Evolutionary conservation across 441 rosid genomes (phyloP).

Genomic region (Hura crepitans): DNA sequence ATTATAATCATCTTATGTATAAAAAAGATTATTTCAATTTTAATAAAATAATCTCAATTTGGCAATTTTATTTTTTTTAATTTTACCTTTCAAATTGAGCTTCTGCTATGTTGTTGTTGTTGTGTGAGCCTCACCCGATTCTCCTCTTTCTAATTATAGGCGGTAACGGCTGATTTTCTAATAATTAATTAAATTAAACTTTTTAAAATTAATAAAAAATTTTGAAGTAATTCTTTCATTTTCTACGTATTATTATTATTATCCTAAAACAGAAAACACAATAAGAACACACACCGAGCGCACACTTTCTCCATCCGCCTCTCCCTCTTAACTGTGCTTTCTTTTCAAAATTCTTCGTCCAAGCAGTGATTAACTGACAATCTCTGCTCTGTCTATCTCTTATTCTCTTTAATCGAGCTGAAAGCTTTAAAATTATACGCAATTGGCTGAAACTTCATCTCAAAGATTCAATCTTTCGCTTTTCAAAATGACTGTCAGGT

Average conservation of each 20-base stretch:
- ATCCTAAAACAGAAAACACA: neutral
- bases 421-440: neutral
- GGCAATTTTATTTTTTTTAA: neutral
- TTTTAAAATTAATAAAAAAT: neutral
- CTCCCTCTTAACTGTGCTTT: neutral
- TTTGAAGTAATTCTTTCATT: neutral
- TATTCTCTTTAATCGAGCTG: neutral
- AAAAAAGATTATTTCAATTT: neutral
- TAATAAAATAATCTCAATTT: neutral
- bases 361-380: neutral
- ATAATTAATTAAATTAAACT: constrained; percentile 9
- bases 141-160: neutral
- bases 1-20: too few species aligned
- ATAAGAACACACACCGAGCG: neutral
- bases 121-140: neutral
- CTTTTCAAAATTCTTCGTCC: neutral
- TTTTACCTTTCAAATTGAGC: too few species aligned
- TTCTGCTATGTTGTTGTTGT: too few species aligned
- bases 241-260: neutral
- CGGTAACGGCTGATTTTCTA: constrained; percentile 5
- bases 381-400: neutral
- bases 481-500: neutral
- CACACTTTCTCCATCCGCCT: neutral
- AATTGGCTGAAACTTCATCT: neutral
- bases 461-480: neutral